Base-by-base conservation (phyloP, 2,329 filamentous ascomycete genomes). In the Xylariaceae sp. region DNA sequence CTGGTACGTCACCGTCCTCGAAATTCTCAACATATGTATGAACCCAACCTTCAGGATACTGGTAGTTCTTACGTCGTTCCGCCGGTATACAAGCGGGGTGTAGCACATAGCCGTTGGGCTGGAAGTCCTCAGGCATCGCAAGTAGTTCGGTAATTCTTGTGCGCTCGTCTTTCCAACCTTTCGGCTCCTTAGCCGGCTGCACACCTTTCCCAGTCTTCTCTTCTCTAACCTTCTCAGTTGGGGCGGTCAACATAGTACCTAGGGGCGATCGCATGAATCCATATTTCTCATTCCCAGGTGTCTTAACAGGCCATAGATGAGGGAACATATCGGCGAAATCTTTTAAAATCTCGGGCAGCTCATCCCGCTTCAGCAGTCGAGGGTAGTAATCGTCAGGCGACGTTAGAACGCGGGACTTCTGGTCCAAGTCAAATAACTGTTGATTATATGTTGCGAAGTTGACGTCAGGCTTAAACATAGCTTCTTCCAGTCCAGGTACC, bases 401-500 rank as follows among this genome's bases (percentile, higher is more conserved):
- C 2, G 76, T 77, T n/a, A 68, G 60, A 12, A 73, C 62, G 37
- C 76, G 69, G 16, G 75, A 69, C 29, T 70, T 68, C 45, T 71
- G 70, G 17, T 65, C 58, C 54, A 67, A 65, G 19, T 71, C 66
- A 45, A 67, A 51, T 52, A 61, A 62, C 60, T 65, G 60, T 21
- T 76, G 70, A 39, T 79, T 78, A 67, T 80, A 85, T 1, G 70
- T 74, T 8, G 74, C 70, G 45, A 81, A 81, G 62, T 86, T 76
- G 33, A 82, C 78, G 33, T 75, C 70, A 11, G 84, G 81, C 72
- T 89, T 85, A 76, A 98, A 96, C 90, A 98, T 95, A 61, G 87
- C 89, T 68, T 91, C 85, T 71, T 98, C 94, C 21, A 99, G 77
- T 0, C 95, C 95, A 9, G 95, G 95, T 9, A 97, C 87, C 90